Conservation (phyloP, 345 rosid species). For the Excoecaria cochinchinensis region DNA sequence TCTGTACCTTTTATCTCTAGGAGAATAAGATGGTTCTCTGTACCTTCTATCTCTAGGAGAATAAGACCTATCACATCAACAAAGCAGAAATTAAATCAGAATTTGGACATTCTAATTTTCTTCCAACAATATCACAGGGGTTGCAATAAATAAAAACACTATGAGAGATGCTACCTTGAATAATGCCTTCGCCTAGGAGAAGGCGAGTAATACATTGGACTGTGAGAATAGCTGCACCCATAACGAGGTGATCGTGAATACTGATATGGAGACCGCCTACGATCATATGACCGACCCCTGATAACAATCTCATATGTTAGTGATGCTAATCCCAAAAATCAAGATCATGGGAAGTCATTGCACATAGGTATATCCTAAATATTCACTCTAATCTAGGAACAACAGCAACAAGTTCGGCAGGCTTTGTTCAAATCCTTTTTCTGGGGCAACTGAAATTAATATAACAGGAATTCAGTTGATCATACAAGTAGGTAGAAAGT, state of each 20-base stretch:
- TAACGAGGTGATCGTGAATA: conserved; percentile 57
- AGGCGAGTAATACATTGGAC: conserved; percentile 53
- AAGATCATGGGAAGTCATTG: not conserved
- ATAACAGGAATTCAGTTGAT: not conserved
- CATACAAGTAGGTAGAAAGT: not conserved
- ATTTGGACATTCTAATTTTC: not conserved
- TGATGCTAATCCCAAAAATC: not conserved
- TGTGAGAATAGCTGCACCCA: conserved; percentile 53
- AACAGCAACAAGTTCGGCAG: not conserved
- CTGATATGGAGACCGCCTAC: conserved; percentile 49
- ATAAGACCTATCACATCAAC: conserved; percentile 44
- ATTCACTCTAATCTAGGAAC: not conserved
- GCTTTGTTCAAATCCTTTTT: not conserved
- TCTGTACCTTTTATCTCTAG: conserved; percentile 42
- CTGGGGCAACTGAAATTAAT: not conserved
- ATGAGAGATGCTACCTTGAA: conserved; percentile 37
- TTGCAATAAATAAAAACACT: not conserved
- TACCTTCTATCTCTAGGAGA: conserved; percentile 55
- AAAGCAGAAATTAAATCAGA: not conserved
- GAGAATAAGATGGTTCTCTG: conserved; percentile 50
- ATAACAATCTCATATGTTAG: not conserved
- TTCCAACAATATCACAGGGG: not conserved
- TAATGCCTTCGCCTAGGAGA: conserved; percentile 49
- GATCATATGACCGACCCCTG: conserved; percentile 51
- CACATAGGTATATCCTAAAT: not conserved